phyloP scores from a whole-genome alignment of 2,329 filamentous ascomycete genomes.

The Fusarium poae region DNA sequence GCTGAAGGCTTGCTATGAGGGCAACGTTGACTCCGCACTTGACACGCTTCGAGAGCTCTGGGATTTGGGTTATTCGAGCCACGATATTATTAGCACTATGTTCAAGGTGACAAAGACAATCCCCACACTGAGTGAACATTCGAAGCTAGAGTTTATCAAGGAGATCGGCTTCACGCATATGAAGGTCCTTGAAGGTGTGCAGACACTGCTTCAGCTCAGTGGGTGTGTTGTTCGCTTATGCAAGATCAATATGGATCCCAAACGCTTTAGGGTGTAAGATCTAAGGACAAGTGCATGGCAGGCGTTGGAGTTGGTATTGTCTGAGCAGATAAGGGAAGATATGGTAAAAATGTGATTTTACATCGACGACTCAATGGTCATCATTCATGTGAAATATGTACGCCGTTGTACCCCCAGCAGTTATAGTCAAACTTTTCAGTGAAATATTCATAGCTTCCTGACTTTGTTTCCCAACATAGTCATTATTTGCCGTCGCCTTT shows the following conservation, averaged over 20 bases:
- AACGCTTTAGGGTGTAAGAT: conserved; percentile 71
- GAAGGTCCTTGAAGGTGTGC: conserved; percentile 97
- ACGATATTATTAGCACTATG: conserved; percentile 99
- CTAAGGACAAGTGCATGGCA: conserved; percentile 21
- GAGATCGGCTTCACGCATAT: conserved; percentile 99
- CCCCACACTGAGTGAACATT: conserved; percentile 89
- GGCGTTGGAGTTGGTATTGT: conserved; percentile 43
- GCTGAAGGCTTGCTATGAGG: conserved; percentile 96
- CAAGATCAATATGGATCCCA: conserved; percentile 96
- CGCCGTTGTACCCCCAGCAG: conserved; percentile 28
- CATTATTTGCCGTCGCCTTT: conserved; percentile 57
- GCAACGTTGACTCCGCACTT: conserved; percentile 87
- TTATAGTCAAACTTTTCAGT: conserved; percentile 17
- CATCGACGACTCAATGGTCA: conserved; percentile 37
- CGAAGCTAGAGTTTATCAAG: conserved; percentile 97
- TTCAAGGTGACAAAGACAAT: conserved; percentile 98
- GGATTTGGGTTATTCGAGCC: conserved; percentile 95
- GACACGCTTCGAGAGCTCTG: conserved; percentile 91
- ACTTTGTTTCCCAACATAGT: not conserved
- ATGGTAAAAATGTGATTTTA: conserved; percentile 42
- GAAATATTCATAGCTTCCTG: not conserved
- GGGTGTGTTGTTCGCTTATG: conserved; percentile 92
- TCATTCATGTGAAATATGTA: conserved; percentile 39
- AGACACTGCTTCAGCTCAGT: conserved; percentile 92
- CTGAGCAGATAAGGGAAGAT: conserved; percentile 35